Percentiles rank a stretch among this genome's conserved stretches.
These are phyloP conservation scores for Globisporangium mamillatum DNA, from an alignment of 352 stramenopile genomes.

Conservation along the genomic window DNA sequence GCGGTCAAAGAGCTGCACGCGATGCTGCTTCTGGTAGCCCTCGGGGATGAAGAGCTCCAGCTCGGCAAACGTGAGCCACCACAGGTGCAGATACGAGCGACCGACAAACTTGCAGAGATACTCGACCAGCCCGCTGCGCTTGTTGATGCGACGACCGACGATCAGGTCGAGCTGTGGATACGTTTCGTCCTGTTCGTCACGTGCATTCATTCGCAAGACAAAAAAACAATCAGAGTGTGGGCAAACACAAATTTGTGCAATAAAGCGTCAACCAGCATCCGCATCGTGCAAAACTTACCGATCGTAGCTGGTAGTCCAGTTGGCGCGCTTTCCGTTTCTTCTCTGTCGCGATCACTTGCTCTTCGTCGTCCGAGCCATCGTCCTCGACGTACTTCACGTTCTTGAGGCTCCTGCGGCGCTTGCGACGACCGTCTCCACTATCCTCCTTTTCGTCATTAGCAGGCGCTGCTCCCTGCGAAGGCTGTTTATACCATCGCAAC, in stretches of 20 bases:
- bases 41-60: slow-evolving; percentile 82
- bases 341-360: slow-evolving; percentile 37
- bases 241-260: background rate
- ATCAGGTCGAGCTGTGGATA: slow-evolving; percentile 82
- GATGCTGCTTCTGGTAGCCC: slow-evolving; percentile 84
- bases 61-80: slow-evolving; percentile 87
- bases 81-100: slow-evolving; percentile 86
- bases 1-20: slow-evolving; percentile 82
- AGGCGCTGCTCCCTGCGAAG: slow-evolving; percentile 4
- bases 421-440: slow-evolving; percentile 24
- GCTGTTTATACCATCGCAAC: background rate
- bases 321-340: slow-evolving; percentile 76
- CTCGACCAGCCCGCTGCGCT: slow-evolving; percentile 62
- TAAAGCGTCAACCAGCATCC: background rate
- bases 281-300: slow-evolving; percentile 23
- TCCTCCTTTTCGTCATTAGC: background rate
- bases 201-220: slow-evolving; percentile 11
- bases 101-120: slow-evolving; percentile 88
- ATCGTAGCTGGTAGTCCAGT: slow-evolving; percentile 67
- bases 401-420: slow-evolving; percentile 46
- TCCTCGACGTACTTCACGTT: slow-evolving; percentile 75
- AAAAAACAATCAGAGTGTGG: background rate
- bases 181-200: slow-evolving; percentile 42
- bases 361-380: slow-evolving; percentile 70
- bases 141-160: slow-evolving; percentile 78